Base-by-base conservation (phyloP, 139 green algal genomes). In the Mesotaenium endlicherianum region DNA sequence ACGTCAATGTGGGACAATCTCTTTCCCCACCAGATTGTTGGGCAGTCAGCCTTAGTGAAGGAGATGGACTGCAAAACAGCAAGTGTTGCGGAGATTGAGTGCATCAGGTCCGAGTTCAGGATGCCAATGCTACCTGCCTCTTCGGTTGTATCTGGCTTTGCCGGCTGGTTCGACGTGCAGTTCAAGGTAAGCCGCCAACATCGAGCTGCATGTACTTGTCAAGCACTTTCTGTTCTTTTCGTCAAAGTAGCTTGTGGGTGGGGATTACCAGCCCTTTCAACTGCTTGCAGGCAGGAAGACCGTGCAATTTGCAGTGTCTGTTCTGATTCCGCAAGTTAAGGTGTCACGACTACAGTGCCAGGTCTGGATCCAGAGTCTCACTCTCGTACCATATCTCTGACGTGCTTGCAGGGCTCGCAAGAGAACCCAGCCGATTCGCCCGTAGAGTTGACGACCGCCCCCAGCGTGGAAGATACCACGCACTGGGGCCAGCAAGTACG, bases 401-500 rank as follows among this genome's bases (percentile, higher is more conserved):
- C 11, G 75, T 82, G n/a, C 34, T 79, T 55, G 80, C 77, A 80
- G 50, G 94, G 94, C 57, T 93, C 87, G 11, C 34, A 58, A 11
- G 31, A 92, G 79, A 92, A 95, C 81, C 93, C 95, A 0, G 79
- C 92, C 2, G 90, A 95, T 60, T 75, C 88, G 26, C 76, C 86
- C 5, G 92, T 97, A 31, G 83, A 88, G 71, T 89, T 98, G 3
- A 92, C 85, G 36, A 98, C 95, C 2, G 94, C 92, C 11, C 95
- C 95, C 20, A 95, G 97, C 86, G 85, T 91, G 1, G 94, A 91
- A 75, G 91, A 93, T 30, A 89, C 91, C 53, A 98, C 95, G 1
- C 95, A 98, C 90, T 98, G 95, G 95, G 95, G 95, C 26, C 95
- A 98, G 86, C 92, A 94, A 69, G 77, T 89, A 83, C n/a, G n/a